phyloP scores from a whole-genome alignment of 164 flowering plant species.

The Annona squamosa region DNA sequence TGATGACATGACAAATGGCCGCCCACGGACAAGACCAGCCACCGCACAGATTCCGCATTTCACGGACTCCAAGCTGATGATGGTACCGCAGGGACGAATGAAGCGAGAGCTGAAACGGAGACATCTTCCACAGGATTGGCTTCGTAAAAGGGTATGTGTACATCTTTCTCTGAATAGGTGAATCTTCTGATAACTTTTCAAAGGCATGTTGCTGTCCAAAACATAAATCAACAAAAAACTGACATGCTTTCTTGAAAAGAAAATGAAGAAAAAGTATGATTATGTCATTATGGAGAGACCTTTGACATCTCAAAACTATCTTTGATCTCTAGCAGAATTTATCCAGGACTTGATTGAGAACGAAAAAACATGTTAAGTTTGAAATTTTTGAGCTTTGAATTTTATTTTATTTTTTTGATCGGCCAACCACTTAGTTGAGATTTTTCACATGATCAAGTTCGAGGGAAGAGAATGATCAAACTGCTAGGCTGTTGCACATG shows the following conservation, averaged over 20 bases:
- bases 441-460: too few relatives aligned
- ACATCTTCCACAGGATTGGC: slow-evolving; percentile 55
- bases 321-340: not conserved
- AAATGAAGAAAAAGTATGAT: not conserved
- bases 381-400: not conserved
- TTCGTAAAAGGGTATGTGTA: slow-evolving; percentile 57
- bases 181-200: not conserved
- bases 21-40: slow-evolving; percentile 37
- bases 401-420: too few relatives aligned
- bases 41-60: slow-evolving; percentile 33
- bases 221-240: not conserved
- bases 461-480: too few relatives aligned
- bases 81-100: slow-evolving; percentile 32
- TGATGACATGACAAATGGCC: slow-evolving; percentile 53
- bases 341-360: not conserved
- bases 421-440: too few relatives aligned
- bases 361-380: not conserved
- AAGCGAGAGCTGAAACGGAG: slow-evolving; percentile 64
- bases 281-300: not conserved
- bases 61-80: slow-evolving; percentile 39
- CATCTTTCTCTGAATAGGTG: not conserved
- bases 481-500: too few relatives aligned
- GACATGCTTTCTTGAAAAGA: too few relatives aligned
- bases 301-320: not conserved
- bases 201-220: not conserved